phyloP scores from a whole-genome alignment of 257 asterid species.

The Fraxinus cuspidata region DNA sequence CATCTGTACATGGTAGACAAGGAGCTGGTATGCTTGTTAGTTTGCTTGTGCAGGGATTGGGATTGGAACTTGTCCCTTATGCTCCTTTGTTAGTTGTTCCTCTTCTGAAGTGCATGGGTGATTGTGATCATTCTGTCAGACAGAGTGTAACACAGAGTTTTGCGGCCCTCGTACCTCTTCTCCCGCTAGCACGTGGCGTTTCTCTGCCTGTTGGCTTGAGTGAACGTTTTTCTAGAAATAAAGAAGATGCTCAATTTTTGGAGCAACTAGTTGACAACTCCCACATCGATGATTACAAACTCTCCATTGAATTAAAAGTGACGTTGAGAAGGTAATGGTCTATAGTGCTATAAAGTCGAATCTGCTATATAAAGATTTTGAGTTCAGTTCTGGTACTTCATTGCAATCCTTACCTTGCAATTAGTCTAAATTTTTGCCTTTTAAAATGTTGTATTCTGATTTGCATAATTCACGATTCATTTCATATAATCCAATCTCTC shows the following conservation, averaged over 20 bases:
- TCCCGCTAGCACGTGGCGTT: constrained; percentile 93
- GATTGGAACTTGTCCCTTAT: constrained; percentile 93
- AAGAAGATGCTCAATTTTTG: constrained; percentile 90
- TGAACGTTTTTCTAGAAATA: constrained; percentile 72
- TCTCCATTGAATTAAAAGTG: constrained; percentile 82
- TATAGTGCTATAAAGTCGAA: background rate
- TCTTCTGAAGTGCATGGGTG: constrained; percentile 95
- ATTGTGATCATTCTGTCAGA: constrained; percentile 89
- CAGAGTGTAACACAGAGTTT: constrained; percentile 98
- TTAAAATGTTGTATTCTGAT: background rate
- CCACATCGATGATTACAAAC: constrained; percentile 91
- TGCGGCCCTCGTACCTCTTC: constrained; percentile 95
- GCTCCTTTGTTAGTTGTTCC: constrained; percentile 98
- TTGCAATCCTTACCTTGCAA: background rate
- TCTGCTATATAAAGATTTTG: background rate
- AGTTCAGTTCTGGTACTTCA: background rate
- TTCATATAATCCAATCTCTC: background rate
- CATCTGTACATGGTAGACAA: constrained; percentile 92
- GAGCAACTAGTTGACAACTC: constrained; percentile 98
- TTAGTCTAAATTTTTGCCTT: background rate
- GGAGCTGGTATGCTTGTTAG: constrained; percentile 99
- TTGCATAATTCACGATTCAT: background rate
- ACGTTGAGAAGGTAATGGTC: constrained; percentile 75
- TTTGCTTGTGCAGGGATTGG: constrained; percentile 94
- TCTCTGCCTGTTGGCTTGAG: constrained; percentile 75